These are phyloP conservation scores for Aspergillus homomorphus DNA, from an alignment of 495 filamentous ascomycete genomes.

Conservation along the genomic window DNA sequence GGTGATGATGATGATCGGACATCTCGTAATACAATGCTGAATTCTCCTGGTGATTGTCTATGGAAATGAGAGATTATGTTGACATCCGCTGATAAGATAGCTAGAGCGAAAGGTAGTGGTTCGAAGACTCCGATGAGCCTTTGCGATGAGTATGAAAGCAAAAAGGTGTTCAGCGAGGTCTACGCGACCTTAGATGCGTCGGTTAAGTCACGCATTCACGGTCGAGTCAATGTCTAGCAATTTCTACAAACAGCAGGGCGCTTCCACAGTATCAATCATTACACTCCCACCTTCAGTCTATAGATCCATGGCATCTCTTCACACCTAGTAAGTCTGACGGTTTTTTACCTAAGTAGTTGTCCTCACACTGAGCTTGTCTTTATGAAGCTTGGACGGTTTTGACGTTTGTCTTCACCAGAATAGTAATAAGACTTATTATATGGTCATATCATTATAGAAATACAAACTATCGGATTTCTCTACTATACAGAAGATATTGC, in stretches of 20 bases:
- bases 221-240: too few species aligned
- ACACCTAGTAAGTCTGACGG: too few species aligned
- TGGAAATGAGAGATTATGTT: neutral
- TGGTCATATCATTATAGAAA: slow-evolving; percentile 1
- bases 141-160: neutral
- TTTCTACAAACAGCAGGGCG: too few species aligned
- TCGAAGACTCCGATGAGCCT: neutral
- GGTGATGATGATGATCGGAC: slow-evolving; percentile 44
- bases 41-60: neutral
- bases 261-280: too few species aligned
- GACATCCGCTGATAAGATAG: neutral
- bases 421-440: neutral
- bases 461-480: neutral
- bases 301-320: too few species aligned
- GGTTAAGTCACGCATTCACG: neutral
- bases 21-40: slow-evolving; percentile 17
- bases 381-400: too few species aligned
- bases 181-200: neutral
- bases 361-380: too few species aligned
- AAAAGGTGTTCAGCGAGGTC: neutral
- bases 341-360: too few species aligned
- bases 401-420: neutral
- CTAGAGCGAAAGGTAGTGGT: neutral
- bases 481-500: neutral
- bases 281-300: too few species aligned